Evolutionary conservation across 163 green algal species (phyloP).

Genomic region (Coccomyxa subellipsoidea): DNA sequence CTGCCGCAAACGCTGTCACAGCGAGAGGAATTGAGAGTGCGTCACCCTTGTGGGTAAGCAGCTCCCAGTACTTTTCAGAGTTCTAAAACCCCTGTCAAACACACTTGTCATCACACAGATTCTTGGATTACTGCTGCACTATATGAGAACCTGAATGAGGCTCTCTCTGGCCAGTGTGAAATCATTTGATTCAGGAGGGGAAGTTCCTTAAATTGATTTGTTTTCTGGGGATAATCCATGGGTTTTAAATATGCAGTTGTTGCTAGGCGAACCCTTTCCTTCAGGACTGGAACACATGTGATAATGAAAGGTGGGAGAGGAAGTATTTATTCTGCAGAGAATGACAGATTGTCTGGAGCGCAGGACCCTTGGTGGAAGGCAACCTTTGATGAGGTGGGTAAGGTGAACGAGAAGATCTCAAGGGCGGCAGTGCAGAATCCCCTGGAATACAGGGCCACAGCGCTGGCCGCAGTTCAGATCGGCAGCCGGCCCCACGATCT

Average conservation of each 20-base stretch:
- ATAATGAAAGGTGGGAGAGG: neutral
- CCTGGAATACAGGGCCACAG: conserved; percentile 53
- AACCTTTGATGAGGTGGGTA: conserved; percentile 24
- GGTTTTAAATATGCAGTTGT: neutral
- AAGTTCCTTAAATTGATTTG: too few relatives aligned
- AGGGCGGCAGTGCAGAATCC: conserved; percentile 57
- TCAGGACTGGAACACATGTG: too few relatives aligned
- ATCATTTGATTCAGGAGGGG: too few relatives aligned
- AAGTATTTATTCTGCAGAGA: neutral
- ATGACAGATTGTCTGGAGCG: neutral
- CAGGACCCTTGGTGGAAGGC: conserved; percentile 48
- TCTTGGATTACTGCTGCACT: too few relatives aligned
- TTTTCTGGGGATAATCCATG: too few relatives aligned
- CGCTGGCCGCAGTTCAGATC: conserved; percentile 50
- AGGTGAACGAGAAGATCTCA: conserved; percentile 45
- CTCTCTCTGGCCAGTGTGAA: too few relatives aligned
- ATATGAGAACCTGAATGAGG: too few relatives aligned
- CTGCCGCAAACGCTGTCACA: too few relatives aligned
- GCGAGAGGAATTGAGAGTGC: too few relatives aligned
- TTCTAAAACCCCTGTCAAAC: neutral
- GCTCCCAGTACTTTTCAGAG: too few relatives aligned
- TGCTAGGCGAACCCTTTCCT: neutral
- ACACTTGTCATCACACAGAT: neutral
- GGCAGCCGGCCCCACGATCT: conserved; percentile 55
- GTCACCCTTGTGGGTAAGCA: neutral